Evolutionary conservation across 2,329 filamentous ascomycete genomes (phyloP).

Genomic region (Venturia asperata): DNA sequence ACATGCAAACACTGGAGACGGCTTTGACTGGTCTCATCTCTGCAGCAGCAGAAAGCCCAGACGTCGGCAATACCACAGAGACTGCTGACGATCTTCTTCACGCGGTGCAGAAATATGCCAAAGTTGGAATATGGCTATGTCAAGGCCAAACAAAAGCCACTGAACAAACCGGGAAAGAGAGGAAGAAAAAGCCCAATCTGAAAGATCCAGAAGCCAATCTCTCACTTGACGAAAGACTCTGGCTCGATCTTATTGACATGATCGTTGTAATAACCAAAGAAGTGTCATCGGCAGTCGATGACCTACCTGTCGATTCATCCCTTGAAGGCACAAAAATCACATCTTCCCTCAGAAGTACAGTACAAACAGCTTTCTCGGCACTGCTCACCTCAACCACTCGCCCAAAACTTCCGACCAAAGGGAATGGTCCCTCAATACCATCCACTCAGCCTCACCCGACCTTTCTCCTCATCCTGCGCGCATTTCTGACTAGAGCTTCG

Average conservation of each 20-base stretch:
- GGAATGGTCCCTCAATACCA: constrained; percentile 24
- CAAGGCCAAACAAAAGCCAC: constrained; percentile 69
- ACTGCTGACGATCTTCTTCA: constrained; percentile 67
- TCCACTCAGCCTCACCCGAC: constrained; percentile 26
- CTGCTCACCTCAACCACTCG: constrained; percentile 62
- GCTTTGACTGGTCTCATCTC: constrained; percentile 67
- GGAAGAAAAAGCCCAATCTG: constrained; percentile 28
- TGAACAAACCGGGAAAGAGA: constrained; percentile 25
- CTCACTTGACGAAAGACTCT: constrained; percentile 54
- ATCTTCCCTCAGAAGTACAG: constrained; percentile 63
- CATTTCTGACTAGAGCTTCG: constrained; percentile 78
- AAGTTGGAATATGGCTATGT: constrained; percentile 93
- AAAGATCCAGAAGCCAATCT: constrained; percentile 46
- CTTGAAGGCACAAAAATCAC: constrained; percentile 57
- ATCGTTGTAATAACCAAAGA: constrained; percentile 49
- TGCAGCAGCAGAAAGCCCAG: constrained; percentile 50
- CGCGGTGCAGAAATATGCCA: constrained; percentile 78
- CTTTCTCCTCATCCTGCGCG: constrained; percentile 81
- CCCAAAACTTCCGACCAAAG: constrained; percentile 28
- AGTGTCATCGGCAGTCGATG: constrained; percentile 42
- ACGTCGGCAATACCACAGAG: constrained; percentile 53
- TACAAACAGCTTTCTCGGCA: constrained; percentile 86
- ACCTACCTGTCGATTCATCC: constrained; percentile 30
- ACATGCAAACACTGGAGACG: constrained; percentile 71
- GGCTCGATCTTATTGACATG: constrained; percentile 58